Evolutionary conservation across 495 filamentous ascomycete species (phyloP).

Genomic region (Echria macrotheca): DNA sequence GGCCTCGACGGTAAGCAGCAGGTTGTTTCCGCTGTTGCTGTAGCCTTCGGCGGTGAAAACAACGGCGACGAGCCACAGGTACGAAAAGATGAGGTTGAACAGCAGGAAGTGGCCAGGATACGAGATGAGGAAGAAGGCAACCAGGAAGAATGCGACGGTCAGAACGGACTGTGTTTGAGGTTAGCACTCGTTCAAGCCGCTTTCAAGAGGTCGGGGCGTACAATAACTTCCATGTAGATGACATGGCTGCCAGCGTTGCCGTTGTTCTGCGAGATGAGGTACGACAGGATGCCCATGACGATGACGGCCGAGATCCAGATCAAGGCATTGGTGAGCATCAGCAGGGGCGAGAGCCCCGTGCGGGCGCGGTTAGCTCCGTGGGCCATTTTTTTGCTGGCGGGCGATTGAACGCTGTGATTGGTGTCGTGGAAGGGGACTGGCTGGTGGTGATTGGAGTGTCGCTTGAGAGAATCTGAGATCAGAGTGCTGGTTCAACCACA

Average conservation of each 20-base stretch:
- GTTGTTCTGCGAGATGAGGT: constrained; percentile 39
- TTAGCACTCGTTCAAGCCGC: constrained; percentile 3
- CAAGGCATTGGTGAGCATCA: constrained; percentile 28
- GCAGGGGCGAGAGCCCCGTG: constrained; percentile 19
- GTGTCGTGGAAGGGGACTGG: not conserved
- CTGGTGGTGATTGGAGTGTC: not conserved
- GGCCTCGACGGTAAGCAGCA: constrained; percentile 49
- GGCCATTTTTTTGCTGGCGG: not conserved
- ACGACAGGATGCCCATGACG: constrained; percentile 55
- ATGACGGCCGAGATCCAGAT: constrained; percentile 55
- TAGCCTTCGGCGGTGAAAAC: constrained; percentile 55
- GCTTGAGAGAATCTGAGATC: not conserved
- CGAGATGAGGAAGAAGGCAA: constrained; percentile 50
- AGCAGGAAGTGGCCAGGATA: constrained; percentile 43
- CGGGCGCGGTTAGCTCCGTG: not conserved
- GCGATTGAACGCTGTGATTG: not conserved
- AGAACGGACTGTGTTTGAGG: constrained; percentile 39
- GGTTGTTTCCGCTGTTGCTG: constrained; percentile 34
- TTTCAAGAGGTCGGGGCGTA: constrained; percentile 28
- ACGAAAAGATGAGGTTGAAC: constrained; percentile 58
- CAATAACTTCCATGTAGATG: constrained; percentile 54
- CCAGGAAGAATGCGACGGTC: constrained; percentile 54
- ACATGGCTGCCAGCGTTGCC: constrained; percentile 38
- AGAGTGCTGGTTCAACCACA: not conserved
- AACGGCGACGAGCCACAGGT: constrained; percentile 59